A percentile compares a stretch with the other conserved stretches of the same genome.
These are phyloP conservation scores for Chaetomium globosum DNA, from an alignment of 2,329 filamentous ascomycete species.

Conservation along the genomic window DNA sequence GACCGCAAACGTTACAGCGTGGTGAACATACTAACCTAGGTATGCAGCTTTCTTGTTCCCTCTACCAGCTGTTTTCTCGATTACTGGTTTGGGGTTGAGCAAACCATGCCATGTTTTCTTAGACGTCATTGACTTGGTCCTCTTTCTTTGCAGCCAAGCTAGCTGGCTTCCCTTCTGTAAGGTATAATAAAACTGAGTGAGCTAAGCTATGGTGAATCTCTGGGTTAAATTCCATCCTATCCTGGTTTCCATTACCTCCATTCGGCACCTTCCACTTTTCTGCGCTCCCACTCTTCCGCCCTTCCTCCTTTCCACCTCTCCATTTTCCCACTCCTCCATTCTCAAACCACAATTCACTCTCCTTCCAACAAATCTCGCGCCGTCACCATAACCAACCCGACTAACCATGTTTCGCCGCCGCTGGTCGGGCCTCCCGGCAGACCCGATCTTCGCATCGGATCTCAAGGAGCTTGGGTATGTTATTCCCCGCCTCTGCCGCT, in stretches of 20 bases:
- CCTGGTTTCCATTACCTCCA: background rate
- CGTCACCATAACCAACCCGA: background rate
- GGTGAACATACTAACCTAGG: background rate
- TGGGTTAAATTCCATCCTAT: background rate
- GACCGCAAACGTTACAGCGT: no score
- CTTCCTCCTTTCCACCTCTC: background rate
- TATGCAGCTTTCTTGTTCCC: background rate
- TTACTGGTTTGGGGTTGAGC: background rate
- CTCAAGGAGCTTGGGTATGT: slow-evolving; percentile 73
- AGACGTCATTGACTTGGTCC: background rate
- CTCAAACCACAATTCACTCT: background rate
- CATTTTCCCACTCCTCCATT: background rate
- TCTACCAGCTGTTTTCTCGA: background rate
- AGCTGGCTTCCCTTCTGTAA: background rate
- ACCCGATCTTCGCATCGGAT: slow-evolving; percentile 66
- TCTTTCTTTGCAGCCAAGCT: no score
- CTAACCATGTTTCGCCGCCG: slow-evolving; percentile 72
- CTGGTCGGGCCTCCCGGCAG: slow-evolving; percentile 68
- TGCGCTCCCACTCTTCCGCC: background rate
- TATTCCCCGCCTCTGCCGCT: slow-evolving; percentile 5
- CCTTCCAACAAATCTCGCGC: background rate
- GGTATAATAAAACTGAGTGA: background rate
- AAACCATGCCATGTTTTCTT: background rate
- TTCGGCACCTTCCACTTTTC: background rate
- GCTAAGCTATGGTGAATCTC: background rate